A percentile compares a stretch with the other conserved stretches of the same genome.
These are phyloP conservation scores for Magnusiomyces tetraspermus DNA, from an alignment of 1,139 yeast genomes.

Conservation along the genomic window DNA sequence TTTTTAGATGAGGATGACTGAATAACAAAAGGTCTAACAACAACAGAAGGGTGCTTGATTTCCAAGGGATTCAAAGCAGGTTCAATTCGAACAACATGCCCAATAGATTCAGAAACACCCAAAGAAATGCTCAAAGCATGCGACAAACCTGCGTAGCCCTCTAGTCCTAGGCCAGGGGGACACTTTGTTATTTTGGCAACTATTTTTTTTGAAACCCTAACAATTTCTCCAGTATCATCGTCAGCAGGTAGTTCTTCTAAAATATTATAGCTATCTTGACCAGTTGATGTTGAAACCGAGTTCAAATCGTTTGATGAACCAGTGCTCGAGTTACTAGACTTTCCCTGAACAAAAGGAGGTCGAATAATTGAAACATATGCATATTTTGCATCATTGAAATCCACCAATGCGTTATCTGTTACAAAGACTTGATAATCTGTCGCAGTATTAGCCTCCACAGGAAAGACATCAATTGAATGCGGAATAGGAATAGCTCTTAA, in stretches of 20 bases:
- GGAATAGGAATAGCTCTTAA: slow-evolving; percentile 52
- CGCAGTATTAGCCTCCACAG: slow-evolving; percentile 4
- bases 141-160: slow-evolving; percentile 49
- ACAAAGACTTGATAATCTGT: slow-evolving; percentile 38
- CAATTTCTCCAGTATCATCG: slow-evolving; percentile 11
- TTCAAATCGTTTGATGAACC: slow-evolving; percentile 7
- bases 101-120: slow-evolving; percentile 40
- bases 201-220: slow-evolving; percentile 35
- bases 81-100: slow-evolving; percentile 47
- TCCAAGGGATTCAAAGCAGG: slow-evolving; percentile 38
- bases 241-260: slow-evolving; percentile 18
- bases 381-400: slow-evolving; percentile 36
- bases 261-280: slow-evolving; percentile 33
- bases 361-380: slow-evolving; percentile 50
- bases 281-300: not conserved
- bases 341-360: slow-evolving; percentile 20
- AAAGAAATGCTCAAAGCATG: slow-evolving; percentile 49
- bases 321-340: not conserved
- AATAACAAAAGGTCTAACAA: slow-evolving; percentile 50
- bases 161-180: slow-evolving; percentile 35
- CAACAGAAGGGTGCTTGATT: slow-evolving; percentile 38
- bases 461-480: slow-evolving; percentile 28
- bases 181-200: slow-evolving; percentile 43
- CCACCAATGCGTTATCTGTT: slow-evolving; percentile 33
- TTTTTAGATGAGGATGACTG: slow-evolving; percentile 36